Conservation (phyloP, 495 filamentous ascomycete genomes). For the Aspergillus baeticus region DNA sequence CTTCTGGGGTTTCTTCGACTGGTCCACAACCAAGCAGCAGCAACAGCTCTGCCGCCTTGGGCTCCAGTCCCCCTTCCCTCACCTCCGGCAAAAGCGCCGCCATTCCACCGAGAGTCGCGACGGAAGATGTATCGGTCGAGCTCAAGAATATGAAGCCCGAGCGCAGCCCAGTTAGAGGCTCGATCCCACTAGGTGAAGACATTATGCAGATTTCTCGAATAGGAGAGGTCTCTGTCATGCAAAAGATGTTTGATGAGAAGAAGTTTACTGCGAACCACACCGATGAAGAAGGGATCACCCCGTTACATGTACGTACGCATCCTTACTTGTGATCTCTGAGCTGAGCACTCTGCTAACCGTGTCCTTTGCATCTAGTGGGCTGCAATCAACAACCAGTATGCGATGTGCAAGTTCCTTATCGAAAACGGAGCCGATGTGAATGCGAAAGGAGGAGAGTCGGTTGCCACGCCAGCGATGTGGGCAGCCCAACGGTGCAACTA, state of each 20-base stretch:
- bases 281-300: slow-evolving; percentile 91
- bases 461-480: slow-evolving; percentile 94
- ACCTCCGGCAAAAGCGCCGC: slow-evolving; percentile 56
- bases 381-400: slow-evolving; percentile 97
- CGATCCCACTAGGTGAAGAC: slow-evolving; percentile 70
- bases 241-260: slow-evolving; percentile 79
- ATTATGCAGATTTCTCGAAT: slow-evolving; percentile 93
- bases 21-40: slow-evolving; percentile 25
- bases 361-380: slow-evolving; percentile 70
- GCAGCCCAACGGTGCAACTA: slow-evolving; percentile 92
- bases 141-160: slow-evolving; percentile 60
- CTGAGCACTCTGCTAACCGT: background rate
- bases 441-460: slow-evolving; percentile 88
- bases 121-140: slow-evolving; percentile 59
- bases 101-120: slow-evolving; percentile 56
- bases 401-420: slow-evolving; percentile 92
- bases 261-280: slow-evolving; percentile 76
- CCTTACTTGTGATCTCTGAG: background rate
- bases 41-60: slow-evolving; percentile 23
- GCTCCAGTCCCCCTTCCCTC: slow-evolving; percentile 28
- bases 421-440: slow-evolving; percentile 90
- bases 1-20: slow-evolving; percentile 29
- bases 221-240: slow-evolving; percentile 82
- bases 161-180: slow-evolving; percentile 33
- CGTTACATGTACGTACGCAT: slow-evolving; percentile 73